phyloP scores from a whole-genome alignment of 2,329 filamentous ascomycete species.

The Alternaria metachromatica region DNA sequence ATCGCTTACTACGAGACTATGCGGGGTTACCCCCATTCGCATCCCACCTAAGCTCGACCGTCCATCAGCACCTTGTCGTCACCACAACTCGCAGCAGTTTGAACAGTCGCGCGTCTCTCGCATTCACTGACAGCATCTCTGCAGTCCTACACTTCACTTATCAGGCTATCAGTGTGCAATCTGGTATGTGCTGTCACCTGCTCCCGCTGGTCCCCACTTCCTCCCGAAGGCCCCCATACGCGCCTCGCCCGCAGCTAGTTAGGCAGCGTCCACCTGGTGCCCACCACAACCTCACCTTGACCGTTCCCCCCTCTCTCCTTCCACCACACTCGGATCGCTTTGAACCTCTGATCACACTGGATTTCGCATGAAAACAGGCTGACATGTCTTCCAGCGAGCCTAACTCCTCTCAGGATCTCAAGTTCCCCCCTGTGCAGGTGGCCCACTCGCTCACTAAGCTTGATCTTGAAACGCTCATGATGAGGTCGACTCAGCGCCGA shows the following conservation, averaged over 20 bases:
- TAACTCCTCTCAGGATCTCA: conserved; percentile 36
- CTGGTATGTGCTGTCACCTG: conserved; percentile 12
- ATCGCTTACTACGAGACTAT: conserved; percentile 11
- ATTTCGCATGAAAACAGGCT: conserved; percentile 25
- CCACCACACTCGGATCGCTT: conserved; percentile 7
- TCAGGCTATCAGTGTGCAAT: background rate
- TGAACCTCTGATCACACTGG: conserved; percentile 4
- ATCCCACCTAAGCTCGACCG: conserved; percentile 9
- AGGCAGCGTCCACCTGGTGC: conserved; percentile 30
- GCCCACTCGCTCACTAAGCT: conserved; percentile 39
- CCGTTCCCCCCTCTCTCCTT: conserved; percentile 10
- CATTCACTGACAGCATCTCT: background rate
- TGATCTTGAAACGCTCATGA: conserved; percentile 45
- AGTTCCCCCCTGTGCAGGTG: conserved; percentile 42
- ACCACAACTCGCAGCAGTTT: background rate
- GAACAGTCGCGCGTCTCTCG: background rate
- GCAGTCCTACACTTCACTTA: background rate
- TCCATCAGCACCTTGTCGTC: conserved; percentile 8
- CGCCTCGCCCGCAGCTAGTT: conserved; percentile 28
- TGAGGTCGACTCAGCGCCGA: conserved; percentile 40
- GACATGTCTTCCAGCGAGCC: conserved; percentile 40
- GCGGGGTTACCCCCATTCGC: conserved; percentile 10
- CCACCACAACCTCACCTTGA: conserved; percentile 20
- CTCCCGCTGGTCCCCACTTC: conserved; percentile 1
- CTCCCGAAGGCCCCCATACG: conserved; percentile 18